phyloP scores from a whole-genome alignment of 2,329 filamentous ascomycete genomes.

The Alternaria sp. region DNA sequence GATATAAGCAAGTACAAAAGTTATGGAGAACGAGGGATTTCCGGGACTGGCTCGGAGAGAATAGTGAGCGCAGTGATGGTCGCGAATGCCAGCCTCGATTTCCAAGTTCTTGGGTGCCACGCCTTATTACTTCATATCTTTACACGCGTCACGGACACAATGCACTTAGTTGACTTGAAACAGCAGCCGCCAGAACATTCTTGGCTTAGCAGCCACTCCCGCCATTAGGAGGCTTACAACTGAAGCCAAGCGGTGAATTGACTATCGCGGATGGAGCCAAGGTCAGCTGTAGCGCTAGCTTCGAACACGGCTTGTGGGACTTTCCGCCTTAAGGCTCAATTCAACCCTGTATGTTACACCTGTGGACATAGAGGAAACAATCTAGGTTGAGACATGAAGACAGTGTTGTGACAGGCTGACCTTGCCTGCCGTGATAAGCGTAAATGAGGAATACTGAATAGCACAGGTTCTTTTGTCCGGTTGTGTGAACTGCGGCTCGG shows the following conservation, averaged over 20 bases:
- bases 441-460: neutral
- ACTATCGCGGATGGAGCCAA: neutral
- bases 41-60: constrained; percentile 2
- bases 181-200: constrained; percentile 11
- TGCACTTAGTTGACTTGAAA: constrained; percentile 6
- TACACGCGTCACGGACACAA: constrained; percentile 2
- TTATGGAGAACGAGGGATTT: constrained; percentile 11
- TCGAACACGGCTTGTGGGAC: constrained; percentile 9
- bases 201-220: constrained; percentile 13
- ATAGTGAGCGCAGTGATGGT: constrained; percentile 10
- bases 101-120: constrained; percentile 5
- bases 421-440: neutral
- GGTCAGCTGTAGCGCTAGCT: constrained; percentile 6
- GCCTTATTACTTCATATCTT: constrained; percentile 11
- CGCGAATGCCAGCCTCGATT: constrained; percentile 7
- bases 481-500: neutral
- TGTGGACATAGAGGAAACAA: neutral
- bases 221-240: constrained; percentile 9
- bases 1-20: constrained; percentile 12
- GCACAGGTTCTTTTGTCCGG: neutral
- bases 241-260: neutral
- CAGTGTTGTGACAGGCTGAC: neutral
- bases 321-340: constrained; percentile 6
- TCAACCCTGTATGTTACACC: constrained; percentile 6
- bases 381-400: neutral